Evolutionary conservation across 1,284 basidiomycete species (phyloP).

Genomic region (Volvariella volvacea): DNA sequence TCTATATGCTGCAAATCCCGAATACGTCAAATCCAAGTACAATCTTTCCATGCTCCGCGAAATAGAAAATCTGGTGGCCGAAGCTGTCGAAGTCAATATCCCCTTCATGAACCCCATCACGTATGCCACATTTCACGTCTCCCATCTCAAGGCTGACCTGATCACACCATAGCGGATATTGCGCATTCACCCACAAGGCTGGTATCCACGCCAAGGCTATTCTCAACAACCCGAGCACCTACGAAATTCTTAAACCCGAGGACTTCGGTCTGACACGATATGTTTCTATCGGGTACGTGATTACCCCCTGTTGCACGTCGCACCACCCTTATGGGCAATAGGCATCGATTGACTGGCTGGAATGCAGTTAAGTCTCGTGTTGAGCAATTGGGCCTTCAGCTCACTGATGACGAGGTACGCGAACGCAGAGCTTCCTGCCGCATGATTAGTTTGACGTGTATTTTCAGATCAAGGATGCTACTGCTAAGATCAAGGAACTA

Average conservation of each 20-base stretch:
- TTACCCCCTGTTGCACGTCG: too few species aligned
- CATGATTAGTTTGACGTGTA: conserved; percentile 4
- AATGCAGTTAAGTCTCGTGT: conserved; percentile 99
- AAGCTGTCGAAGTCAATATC: conserved; percentile 96
- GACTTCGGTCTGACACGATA: conserved; percentile 98
- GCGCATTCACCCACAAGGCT: conserved; percentile 99
- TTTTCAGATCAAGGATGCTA: conserved; percentile 87
- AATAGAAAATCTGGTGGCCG: conserved; percentile 98
- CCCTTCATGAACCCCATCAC: conserved; percentile 96
- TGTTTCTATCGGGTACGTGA: conserved; percentile 92
- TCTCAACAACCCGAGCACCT: conserved; percentile 98
- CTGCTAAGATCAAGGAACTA: conserved; percentile 98
- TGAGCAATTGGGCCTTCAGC: conserved; percentile 86
- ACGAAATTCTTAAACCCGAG: conserved; percentile 96
- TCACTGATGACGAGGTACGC: conserved; percentile 78
- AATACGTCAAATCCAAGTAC: conserved; percentile 99
- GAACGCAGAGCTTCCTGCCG: conserved; percentile 2
- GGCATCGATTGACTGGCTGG: conserved; percentile 94
- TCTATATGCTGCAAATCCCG: conserved; percentile 93
- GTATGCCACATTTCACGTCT: conserved; percentile 33
- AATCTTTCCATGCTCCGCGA: conserved; percentile 96
- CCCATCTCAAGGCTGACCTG: conserved; percentile 4
- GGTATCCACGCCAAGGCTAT: conserved; percentile 99
- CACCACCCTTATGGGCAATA: too few species aligned
- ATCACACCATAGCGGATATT: conserved; percentile 72